Evolutionary conservation across 1,284 basidiomycete genomes (phyloP).

Genomic region (Ceratobasidium sp.): DNA sequence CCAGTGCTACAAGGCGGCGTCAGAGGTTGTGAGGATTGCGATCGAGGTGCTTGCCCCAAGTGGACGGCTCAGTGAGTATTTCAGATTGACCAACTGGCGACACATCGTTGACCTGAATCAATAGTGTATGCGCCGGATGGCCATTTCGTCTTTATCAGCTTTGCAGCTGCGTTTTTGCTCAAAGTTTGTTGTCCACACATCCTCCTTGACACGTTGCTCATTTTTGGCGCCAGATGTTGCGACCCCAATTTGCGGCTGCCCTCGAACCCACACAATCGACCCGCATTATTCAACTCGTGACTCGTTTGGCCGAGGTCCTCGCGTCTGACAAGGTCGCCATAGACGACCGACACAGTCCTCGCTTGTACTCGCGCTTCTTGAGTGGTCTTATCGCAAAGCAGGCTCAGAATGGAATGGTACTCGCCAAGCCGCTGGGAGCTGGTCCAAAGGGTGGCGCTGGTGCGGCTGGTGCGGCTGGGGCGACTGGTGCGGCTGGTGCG

Average conservation of each 20-base stretch:
- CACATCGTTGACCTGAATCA: neutral
- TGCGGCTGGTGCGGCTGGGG: neutral
- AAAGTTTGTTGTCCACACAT: conserved; percentile 58
- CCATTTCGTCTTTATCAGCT: conserved; percentile 84
- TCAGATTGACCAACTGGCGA: neutral
- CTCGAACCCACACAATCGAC: conserved; percentile 66
- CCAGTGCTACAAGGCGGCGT: conserved; percentile 76
- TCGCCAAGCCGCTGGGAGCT: neutral
- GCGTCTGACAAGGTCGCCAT: conserved; percentile 77
- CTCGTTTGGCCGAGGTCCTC: conserved; percentile 71
- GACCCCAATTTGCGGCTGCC: conserved; percentile 70
- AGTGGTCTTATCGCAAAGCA: conserved; percentile 67
- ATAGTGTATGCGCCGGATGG: conserved; percentile 75
- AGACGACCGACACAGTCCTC: conserved; percentile 80
- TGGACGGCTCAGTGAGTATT: conserved; percentile 68
- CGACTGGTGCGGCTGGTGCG: neutral
- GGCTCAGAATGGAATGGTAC: conserved; percentile 5
- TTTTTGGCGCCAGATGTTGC: conserved; percentile 62
- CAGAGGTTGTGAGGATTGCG: conserved; percentile 68
- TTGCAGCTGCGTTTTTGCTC: conserved; percentile 82
- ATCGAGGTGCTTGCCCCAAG: conserved; percentile 69
- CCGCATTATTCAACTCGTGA: conserved; percentile 73
- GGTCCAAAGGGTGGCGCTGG: conserved; percentile 12
- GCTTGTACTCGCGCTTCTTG: conserved; percentile 79
- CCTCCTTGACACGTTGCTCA: conserved; percentile 22